Base-by-base conservation (phyloP, 306 rosid genomes). In the Castanospermum australe region DNA sequence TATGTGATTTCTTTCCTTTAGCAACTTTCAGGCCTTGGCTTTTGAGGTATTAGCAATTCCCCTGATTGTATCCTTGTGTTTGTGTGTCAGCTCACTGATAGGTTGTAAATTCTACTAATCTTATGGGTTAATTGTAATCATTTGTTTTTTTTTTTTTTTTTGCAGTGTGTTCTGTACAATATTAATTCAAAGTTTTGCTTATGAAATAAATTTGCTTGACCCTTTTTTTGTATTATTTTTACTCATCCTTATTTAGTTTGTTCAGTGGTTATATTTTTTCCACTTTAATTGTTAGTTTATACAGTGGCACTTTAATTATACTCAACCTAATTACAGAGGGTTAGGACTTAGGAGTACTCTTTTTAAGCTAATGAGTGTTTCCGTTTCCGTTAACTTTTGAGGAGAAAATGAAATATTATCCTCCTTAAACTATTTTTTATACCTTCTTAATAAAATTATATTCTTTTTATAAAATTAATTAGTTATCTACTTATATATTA, bases 1-100 rank as follows among this genome's bases (percentile, higher is more conserved):
- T 92, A 35, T 51, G 83, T 79, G 80, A 42, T 80, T 80, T 5
- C 36, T 42, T 73, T 83, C 33, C 33, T 69, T 35, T 71, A 56
- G 72, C 15, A 12, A 12, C 75, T 79, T 51, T 47, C 48, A 15
- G 15, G 24, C 48, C 66, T 28, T 61, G 67, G 67, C 18, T 28
- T 73, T 72, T 54, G 63, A 59, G 66, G 45, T 35, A 48, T 78
- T 3, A 32, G 22, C 44, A 7, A 63, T 69, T 84, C 24, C 38
- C 18, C 48, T 50, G 25, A 17, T 79, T 63, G 51, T 22, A 41
- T 74, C 17, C 41, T 48, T 50, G 32, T 67, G 14, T 78, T 67
- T 73, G 41, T 79, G 38, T 41, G 60, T 68, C 14, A 57, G 48
- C 33, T 59, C 18, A 33, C 47, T 56, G 8, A 47, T 22, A 73